Evolutionary conservation across 306 rosid species (phyloP), one percentile per base, ranked within the genome.

Genomic region (barrel medic (Medicago truncatula)): DNA sequence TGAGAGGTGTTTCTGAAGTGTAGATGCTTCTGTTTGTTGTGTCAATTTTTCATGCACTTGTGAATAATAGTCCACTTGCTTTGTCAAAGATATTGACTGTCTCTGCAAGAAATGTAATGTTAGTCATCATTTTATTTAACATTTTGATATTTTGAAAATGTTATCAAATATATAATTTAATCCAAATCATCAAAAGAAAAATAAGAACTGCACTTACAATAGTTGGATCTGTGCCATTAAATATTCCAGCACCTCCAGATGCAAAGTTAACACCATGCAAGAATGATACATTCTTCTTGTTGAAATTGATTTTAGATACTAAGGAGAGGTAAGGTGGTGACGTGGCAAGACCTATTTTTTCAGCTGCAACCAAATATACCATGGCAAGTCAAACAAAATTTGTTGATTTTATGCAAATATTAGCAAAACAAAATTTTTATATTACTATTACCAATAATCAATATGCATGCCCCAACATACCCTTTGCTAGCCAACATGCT

Each of bases 191-290:
- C 28, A 71, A 65, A 65, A 25, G 40, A 78, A 1, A 4, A 76
- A 39, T 8, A 16, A 3, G 18, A 73, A 60, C 0, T 8, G 21
- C 18, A 77, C 98, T 88, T 85, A 91, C 97, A 23, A 18, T 63
- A 50, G 4, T 36, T 6, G 65, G 34, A 56, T 89, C 85, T 0
- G 80, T 63, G 74, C 74, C 87, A 49, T 85, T 81, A 43, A 91
- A 88, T 36, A 91, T 94, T 79, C 93, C 94, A 36, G 98, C 97
- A 67, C 97, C 98, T 73, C 91, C 95, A 6, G 96, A 94, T 58
- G 96, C 98, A 54, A 94, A 91, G 87, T 87, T 94, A 69, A 89
- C 83, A 73, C 98, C 98, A 14, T 28, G 76, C 38, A 77, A 53
- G 25, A 83, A 77, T 17, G 92, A 76, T 1, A 63, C 56, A 10